Base-by-base conservation (phyloP, 2,329 filamentous ascomycete species). In the Alternaria atra region DNA sequence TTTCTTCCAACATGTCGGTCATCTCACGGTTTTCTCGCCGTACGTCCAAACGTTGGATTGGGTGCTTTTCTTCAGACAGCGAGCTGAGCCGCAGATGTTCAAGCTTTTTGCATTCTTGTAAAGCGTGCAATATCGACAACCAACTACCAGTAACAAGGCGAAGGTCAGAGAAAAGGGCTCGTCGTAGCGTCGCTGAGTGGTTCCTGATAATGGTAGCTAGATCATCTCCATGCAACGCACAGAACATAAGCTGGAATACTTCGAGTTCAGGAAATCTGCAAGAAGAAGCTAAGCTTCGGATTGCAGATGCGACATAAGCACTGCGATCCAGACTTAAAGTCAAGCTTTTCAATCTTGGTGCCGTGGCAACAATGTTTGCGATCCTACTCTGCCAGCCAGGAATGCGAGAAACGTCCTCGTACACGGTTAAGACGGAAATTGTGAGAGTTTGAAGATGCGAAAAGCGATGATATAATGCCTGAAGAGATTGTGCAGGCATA, bases 351-450 rank as follows among this genome's bases (percentile, higher is more conserved):
- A 75, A 34, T 5, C 27, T 46, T 9, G 71, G 57, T 13, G 70
- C 65, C 27, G 63, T 44, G 32, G 58, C 37, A 25, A 77, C 63
- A 32, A 77, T 67, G 4, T 67, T 60, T 30, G 59, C 63, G 1
- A 75, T 40, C 1, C 59, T 56, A 12, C 67, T 66, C 20, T 70
- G 63, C 71, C 73, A 75, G 23, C 69, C 69, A 7, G 68, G 63
- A 12, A 60, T 29, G 6, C 63, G 68, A 8, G 60, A 50, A 25
- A 61, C 37, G 9, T 42, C 62, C 9, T 63, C 58, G 29, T 66
- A 62, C 15, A 55, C 47, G 3, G 63, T 59, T 30, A 66, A 55
- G 12, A 73, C 63, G 4, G 68, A 71, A 1, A 76, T 48, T 1
- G 60, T 61, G 39, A 77, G 58, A 7, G 64, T 51, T 5, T 58